Evolutionary conservation across 2,329 filamentous ascomycete species (phyloP).

Genomic region (Thermothelomyces thermophilus): DNA sequence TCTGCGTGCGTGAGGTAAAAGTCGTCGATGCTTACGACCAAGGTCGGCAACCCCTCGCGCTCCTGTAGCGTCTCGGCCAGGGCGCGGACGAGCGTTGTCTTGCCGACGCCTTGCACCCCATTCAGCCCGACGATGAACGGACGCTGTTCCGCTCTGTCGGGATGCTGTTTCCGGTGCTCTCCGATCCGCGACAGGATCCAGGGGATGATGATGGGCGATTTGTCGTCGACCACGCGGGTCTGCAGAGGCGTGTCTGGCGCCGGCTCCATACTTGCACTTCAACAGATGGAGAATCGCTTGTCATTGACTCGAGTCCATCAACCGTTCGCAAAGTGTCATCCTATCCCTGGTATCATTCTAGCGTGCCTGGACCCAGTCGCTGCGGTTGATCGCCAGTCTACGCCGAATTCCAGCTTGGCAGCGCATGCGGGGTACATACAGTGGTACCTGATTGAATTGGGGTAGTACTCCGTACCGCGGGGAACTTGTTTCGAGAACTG

Average conservation of each 20-base stretch:
- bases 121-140: slow-evolving; percentile 86
- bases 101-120: slow-evolving; percentile 85
- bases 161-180: slow-evolving; percentile 34
- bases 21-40: slow-evolving; percentile 81
- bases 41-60: slow-evolving; percentile 52
- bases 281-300: not conserved
- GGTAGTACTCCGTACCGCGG: too few species aligned
- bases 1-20: slow-evolving; percentile 72
- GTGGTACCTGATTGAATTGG: too few species aligned
- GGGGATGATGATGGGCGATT: slow-evolving; percentile 67
- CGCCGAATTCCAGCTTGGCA: slow-evolving; percentile 12
- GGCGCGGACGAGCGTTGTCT: slow-evolving; percentile 74
- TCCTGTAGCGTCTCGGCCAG: slow-evolving; percentile 56
- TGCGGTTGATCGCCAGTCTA: too few species aligned
- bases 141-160: slow-evolving; percentile 34
- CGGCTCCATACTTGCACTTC: slow-evolving; percentile 22
- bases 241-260: slow-evolving; percentile 27
- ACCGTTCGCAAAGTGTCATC: too few species aligned
- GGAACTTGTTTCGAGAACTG: slow-evolving; percentile 1
- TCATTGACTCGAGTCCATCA: not conserved
- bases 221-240: slow-evolving; percentile 61
- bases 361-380: too few species aligned
- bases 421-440: slow-evolving; percentile 6
- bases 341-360: too few species aligned
- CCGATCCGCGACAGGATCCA: slow-evolving; percentile 60